Evolutionary conservation across 208 protist species (phyloP).

Genomic region (Leishmania tarentolae): DNA sequence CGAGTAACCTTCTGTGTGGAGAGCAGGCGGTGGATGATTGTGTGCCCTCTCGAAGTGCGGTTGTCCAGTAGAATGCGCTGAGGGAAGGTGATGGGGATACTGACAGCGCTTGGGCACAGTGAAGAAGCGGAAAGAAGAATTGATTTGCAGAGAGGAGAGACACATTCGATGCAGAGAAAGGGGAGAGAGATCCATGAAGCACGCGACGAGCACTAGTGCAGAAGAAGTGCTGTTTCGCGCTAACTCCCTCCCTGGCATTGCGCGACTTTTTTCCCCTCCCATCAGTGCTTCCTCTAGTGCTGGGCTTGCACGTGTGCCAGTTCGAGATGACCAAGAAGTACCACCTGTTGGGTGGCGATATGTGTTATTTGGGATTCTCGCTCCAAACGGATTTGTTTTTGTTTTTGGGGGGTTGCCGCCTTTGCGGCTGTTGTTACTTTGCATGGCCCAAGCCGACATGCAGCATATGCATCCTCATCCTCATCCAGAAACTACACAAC

Average conservation of each 20-base stretch:
- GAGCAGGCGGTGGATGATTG: background rate
- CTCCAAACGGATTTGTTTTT: background rate
- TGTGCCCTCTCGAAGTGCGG: background rate
- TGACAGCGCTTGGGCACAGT: no score
- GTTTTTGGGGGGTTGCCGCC: no score
- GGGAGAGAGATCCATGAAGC: background rate
- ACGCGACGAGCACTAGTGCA: background rate
- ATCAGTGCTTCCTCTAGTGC: background rate
- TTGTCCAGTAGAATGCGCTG: background rate
- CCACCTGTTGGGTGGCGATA: background rate
- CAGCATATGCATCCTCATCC: background rate
- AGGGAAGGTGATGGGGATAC: background rate
- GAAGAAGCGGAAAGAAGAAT: background rate
- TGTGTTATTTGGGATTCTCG: background rate
- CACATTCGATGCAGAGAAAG: conserved; percentile 2
- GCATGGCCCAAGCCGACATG: background rate
- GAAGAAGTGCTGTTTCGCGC: background rate
- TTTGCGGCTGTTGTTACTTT: background rate
- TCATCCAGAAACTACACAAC: background rate
- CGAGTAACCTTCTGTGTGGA: background rate
- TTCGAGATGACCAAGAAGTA: background rate
- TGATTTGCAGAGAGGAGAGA: background rate
- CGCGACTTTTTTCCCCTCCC: background rate
- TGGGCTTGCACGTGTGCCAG: background rate
- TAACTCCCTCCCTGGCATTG: no score